These are phyloP conservation scores for Exophiala sp. DNA, from an alignment of 2,329 filamentous ascomycete species.

Conservation along the genomic window DNA sequence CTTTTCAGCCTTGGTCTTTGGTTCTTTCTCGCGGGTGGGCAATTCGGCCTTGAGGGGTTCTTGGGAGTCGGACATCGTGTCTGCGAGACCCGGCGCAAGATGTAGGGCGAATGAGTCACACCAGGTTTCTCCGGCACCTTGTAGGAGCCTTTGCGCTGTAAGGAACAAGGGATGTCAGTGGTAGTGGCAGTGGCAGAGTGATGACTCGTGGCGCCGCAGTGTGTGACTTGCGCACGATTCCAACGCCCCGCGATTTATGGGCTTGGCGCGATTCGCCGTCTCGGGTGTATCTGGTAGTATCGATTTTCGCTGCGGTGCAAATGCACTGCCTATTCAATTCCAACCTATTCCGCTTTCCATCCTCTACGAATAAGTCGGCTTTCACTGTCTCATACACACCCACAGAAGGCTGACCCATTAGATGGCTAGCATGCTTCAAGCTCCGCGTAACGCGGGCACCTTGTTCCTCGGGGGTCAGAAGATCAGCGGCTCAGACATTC, in stretches of 20 bases:
- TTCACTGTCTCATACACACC: not conserved
- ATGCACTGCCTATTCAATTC: not conserved
- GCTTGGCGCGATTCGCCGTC: not conserved
- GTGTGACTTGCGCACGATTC: not conserved
- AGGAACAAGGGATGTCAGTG: not conserved
- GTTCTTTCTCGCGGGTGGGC: conserved; percentile 22
- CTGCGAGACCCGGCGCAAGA: not conserved
- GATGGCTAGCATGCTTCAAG: conserved; percentile 96
- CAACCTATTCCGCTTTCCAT: not conserved
- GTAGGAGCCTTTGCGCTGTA: not conserved
- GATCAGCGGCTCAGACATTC: conserved; percentile 92
- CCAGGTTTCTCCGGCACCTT: not conserved
- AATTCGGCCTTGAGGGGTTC: conserved; percentile 22
- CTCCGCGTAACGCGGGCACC: conserved; percentile 84
- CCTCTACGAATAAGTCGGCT: not conserved
- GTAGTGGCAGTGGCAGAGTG: not conserved
- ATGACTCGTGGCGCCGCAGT: not conserved
- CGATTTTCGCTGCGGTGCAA: not conserved
- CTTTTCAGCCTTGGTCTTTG: conserved; percentile 44
- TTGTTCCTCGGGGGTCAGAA: conserved; percentile 96
- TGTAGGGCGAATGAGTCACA: not conserved
- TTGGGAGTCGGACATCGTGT: conserved; percentile 21
- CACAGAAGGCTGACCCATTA: conserved; percentile 20
- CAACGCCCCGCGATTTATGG: not conserved
- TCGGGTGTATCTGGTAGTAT: not conserved